phyloP scores from a whole-genome alignment of 441 rosid species.

The Erodium chrysanthum region DNA sequence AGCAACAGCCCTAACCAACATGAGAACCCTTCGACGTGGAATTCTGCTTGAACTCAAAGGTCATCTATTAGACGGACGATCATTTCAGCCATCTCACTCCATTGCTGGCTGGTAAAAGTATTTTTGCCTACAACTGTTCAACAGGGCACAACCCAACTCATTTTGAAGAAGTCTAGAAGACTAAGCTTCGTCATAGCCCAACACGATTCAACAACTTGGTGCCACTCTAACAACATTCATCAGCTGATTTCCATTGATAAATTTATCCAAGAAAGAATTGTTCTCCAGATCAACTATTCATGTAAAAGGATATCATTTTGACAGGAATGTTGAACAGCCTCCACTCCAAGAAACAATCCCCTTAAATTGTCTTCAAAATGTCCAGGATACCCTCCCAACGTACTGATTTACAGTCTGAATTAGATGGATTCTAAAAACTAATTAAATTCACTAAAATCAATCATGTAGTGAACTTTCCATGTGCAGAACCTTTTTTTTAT shows the following conservation, averaged over 20 bases:
- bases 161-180: not conserved
- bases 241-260: not conserved
- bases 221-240: not conserved
- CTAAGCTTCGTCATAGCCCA: not conserved
- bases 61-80: not conserved
- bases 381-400: not conserved
- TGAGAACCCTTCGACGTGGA: not conserved
- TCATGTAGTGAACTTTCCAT: not conserved
- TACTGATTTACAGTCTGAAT: not conserved
- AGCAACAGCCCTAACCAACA: not conserved
- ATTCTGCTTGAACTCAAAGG: not conserved
- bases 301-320: not conserved
- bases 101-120: not conserved
- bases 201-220: not conserved
- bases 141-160: not conserved
- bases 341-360: not conserved
- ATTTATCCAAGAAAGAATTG: not conserved
- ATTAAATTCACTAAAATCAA: not conserved
- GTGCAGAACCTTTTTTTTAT: not conserved
- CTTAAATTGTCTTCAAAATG: not conserved
- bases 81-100: not conserved
- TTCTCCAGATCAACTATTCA: not conserved
- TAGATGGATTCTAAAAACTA: not conserved
- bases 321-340: not conserved
- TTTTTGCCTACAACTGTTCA: not conserved